Evolutionary conservation across 2,329 filamentous ascomycete species (phyloP), one percentile per base, ranked within the genome.

Genomic region (Fusarium odoratissimum): DNA sequence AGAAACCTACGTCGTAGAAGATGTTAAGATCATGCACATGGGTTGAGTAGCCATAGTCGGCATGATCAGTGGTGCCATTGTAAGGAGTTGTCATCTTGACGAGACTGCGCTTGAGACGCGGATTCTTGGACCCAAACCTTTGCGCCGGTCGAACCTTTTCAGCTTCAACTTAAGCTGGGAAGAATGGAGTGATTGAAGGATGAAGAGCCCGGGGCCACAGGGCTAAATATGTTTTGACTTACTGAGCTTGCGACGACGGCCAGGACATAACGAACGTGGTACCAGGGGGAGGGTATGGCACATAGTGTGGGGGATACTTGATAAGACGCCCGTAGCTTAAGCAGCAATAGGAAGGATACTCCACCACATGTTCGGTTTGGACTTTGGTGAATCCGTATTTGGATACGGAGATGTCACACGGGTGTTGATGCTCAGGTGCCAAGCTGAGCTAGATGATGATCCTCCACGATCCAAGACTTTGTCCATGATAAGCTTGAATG

Each of bases 1-100:
- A 16, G 25, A 11, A 16, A 72, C 88, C 75, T 84, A 93, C 92
- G 81, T 94, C 89, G 84, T 97, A 97, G 83, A 90, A 97, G 76
- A 95, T 84, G 83, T 97, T 97, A 75, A 97, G 87, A 82, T 97
- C 89, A 86, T 83, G 91, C 84, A 84, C 81, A 16, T 75, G 79
- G 59, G 81, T 78, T 58, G 87, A 87, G 80, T 87, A 86, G 65
- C 88, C 88, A 71, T 83, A 81, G 78, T 88, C 83, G 78, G 87
- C 86, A 72, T 78, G 78, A 65, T 82, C 87, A 35, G 76, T 77
- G 60, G 84, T 87, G 79, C 87, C 88, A 77, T 87, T 87, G 81
- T 89, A 90, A 45, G 77, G 74, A 64, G 78, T 79, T 51, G 81
- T 64, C 77, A 82, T 81, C 67, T 40, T 75, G 73, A 69, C 38